Evolutionary conservation across 192 early-diverging fungal genomes (phyloP), one percentile per base, ranked within the genome.

Genomic region (Gonapodya prolifera): DNA sequence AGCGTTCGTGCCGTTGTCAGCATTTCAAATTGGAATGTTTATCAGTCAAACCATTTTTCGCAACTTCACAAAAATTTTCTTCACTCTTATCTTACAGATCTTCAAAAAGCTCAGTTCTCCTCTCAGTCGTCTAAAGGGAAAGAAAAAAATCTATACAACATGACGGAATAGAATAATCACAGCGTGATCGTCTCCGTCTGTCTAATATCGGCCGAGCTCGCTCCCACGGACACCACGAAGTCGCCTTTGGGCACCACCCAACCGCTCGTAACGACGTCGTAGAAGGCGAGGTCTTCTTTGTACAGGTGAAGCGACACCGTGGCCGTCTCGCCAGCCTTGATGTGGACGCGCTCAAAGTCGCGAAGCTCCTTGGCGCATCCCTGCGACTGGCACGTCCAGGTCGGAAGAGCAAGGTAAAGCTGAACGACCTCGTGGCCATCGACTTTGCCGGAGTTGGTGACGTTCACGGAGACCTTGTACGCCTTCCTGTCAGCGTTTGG

Each of bases 171-270:
- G n/a, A n/a, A n/a, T n/a, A n/a, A n/a, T 61, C 45, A 61, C 8
- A 61, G 45, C 8, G 8, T 61, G 8, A 75, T 8, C 73, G 33
- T 75, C 18, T 8, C 29, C 33, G 73, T 33, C 35, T 13, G 35
- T 78, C 69, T 76, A 23, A 91, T 82, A 77, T 91, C 89, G 17
- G 84, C 77, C 70, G 79, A 80, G 34, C 80, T 83, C 69, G 89
- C 85, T 33, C 90, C 90, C 34, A 91, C 79, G 30, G 76, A 69
- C n/a, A 92, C 70, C 17, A 31, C 76, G 78, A 85, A 92, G 13
- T 78, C 69, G 34, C 90, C 90, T 30, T 28, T 17, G 2, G 89
- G 81, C 34, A 85, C 45, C 2, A 71, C 76, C 87, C 87, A 92
- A 34, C 79, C 61, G 2, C 78, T 33, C 2, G 1, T n/a, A 13